phyloP scores from a whole-genome alignment of 2,329 filamentous ascomycete genomes.

The Trichophyton rubrum region DNA sequence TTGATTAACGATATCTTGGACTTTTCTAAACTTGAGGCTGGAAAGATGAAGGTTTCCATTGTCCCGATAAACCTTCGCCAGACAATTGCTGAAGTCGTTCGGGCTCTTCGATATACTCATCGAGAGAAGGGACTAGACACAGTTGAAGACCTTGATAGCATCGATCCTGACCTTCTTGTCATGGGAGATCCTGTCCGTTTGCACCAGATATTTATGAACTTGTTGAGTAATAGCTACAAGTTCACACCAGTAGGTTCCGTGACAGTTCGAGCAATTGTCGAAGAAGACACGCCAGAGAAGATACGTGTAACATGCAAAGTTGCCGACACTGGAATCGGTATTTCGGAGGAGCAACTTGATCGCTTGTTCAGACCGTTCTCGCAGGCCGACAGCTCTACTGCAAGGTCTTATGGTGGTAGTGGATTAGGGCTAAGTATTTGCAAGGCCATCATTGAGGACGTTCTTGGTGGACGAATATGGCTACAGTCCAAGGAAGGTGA shows the following conservation, averaged over 20 bases:
- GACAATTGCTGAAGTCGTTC: conserved; percentile 52
- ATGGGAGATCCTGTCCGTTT: conserved; percentile 76
- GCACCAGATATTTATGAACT: conserved; percentile 65
- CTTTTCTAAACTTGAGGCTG: conserved; percentile 76
- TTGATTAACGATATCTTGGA: conserved; percentile 88
- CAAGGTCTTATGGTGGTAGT: conserved; percentile 81
- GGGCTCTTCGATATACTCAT: conserved; percentile 51
- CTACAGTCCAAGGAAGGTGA: conserved; percentile 61
- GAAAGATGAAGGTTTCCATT: conserved; percentile 77
- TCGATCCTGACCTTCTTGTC: conserved; percentile 51
- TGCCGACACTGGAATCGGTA: conserved; percentile 81
- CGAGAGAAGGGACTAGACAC: conserved; percentile 48
- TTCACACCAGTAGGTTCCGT: conserved; percentile 81
- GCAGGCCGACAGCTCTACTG: conserved; percentile 82
- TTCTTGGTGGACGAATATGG: conserved; percentile 76
- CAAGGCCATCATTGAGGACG: conserved; percentile 84
- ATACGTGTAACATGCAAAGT: conserved; percentile 76
- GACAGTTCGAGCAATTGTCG: conserved; percentile 64
- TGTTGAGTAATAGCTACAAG: conserved; percentile 87
- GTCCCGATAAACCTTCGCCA: conserved; percentile 66
- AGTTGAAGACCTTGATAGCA: conserved; percentile 50
- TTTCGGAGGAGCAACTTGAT: conserved; percentile 60
- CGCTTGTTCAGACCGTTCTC: conserved; percentile 88
- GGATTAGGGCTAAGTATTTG: conserved; percentile 86
- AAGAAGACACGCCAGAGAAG: conserved; percentile 55